Conservation (phyloP, 2,329 filamentous ascomycete species). For the Scytalidium sp. region DNA sequence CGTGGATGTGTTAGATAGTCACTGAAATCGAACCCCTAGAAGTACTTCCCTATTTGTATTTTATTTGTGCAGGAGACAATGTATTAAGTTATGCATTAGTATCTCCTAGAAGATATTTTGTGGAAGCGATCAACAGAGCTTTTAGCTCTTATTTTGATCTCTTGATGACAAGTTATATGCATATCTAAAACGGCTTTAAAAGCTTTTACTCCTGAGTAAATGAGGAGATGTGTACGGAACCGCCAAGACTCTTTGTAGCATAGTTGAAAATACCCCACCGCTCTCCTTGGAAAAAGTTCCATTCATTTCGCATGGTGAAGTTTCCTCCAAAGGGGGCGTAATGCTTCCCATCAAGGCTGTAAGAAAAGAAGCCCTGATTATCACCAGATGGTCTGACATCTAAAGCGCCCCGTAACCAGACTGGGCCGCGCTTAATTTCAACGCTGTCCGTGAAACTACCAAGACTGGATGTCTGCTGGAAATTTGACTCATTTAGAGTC, state of each 20-base stretch:
- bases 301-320: conserved; percentile 37
- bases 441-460: conserved; percentile 25
- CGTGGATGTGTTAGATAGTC: too few species aligned
- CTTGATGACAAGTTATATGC: too few species aligned
- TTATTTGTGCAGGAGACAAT: too few species aligned
- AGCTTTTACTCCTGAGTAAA: conserved; percentile 12
- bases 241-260: conserved; percentile 41
- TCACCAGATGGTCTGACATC: conserved; percentile 31
- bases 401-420: conserved; percentile 35
- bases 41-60: too few species aligned
- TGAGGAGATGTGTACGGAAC: conserved; percentile 26
- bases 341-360: conserved; percentile 39
- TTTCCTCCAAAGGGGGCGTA: conserved; percentile 32
- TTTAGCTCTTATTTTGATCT: too few species aligned
- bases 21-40: too few species aligned
- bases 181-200: too few species aligned
- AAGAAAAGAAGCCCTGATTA: conserved; percentile 34
- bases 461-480: conserved; percentile 25
- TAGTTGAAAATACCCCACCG: conserved; percentile 48
- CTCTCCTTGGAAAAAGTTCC: conserved; percentile 47
- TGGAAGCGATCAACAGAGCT: too few species aligned
- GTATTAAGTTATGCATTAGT: too few species aligned
- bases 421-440: conserved; percentile 14
- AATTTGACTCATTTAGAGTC: conserved; percentile 27
- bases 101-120: too few species aligned